Evolutionary conservation across 345 rosid genomes (phyloP).

Genomic region (Eucalyptus brandiana): DNA sequence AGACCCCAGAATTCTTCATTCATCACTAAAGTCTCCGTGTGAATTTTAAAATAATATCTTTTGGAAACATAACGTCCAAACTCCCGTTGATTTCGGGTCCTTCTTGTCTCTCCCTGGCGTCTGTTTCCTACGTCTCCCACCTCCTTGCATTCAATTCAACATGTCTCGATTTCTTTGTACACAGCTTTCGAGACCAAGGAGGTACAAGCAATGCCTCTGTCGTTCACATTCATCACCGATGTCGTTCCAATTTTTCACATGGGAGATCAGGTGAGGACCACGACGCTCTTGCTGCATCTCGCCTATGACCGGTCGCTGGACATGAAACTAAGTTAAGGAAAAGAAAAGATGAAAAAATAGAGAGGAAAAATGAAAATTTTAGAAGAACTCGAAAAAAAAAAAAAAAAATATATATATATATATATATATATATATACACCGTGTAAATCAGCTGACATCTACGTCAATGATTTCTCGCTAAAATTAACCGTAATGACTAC

Average conservation of each 20-base stretch:
- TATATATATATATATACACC: too few species aligned
- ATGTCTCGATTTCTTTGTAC: neutral
- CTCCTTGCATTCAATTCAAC: neutral
- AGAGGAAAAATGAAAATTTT: too few species aligned
- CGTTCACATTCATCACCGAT: neutral
- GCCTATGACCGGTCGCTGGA: neutral
- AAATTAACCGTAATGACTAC: too few species aligned
- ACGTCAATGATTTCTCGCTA: rapidly evolving
- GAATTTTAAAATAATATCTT: neutral
- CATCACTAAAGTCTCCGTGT: neutral
- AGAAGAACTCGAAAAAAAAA: too few species aligned
- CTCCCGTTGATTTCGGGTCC: neutral
- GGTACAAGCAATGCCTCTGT: too few species aligned
- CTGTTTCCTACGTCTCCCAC: neutral
- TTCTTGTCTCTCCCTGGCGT: neutral
- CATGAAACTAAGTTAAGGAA: neutral
- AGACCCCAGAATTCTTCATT: neutral
- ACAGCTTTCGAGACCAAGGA: neutral
- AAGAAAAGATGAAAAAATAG: neutral
- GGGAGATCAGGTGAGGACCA: neutral
- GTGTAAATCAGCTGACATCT: rapidly evolving
- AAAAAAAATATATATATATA: too few species aligned
- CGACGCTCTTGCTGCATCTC: neutral
- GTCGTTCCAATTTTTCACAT: neutral
- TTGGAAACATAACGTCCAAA: neutral